A percentile compares a stretch with the other conserved stretches of the same genome.
Conservation (phyloP, 2,329 filamentous ascomycete species). For the Colletotrichum theobromicola region DNA sequence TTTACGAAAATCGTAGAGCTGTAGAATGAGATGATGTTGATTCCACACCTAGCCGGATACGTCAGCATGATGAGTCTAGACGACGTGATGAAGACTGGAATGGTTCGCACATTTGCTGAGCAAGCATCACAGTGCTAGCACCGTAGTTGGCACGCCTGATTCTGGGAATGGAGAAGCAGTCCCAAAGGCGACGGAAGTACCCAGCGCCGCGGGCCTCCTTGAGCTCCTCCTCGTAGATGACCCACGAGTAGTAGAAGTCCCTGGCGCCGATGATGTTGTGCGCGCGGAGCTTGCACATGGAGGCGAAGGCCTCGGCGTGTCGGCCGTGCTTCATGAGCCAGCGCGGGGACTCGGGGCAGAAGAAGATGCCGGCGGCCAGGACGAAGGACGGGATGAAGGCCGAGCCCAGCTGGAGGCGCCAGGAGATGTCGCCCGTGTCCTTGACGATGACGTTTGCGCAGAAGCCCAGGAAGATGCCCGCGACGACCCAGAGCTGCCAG, state of each 20-base stretch:
- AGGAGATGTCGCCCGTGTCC: conserved; percentile 56
- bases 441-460: conserved; percentile 59
- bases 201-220: conserved; percentile 29
- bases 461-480: conserved; percentile 54
- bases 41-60: conserved; percentile 35
- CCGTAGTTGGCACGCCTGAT: conserved; percentile 75
- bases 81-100: background rate
- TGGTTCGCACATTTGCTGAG: conserved; percentile 68
- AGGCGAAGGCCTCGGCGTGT: conserved; percentile 59
- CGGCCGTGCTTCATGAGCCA: conserved; percentile 59
- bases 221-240: conserved; percentile 41
- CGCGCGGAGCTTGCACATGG: conserved; percentile 48
- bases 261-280: conserved; percentile 39
- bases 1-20: conserved; percentile 67
- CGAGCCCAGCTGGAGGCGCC: conserved; percentile 68
- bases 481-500: conserved; percentile 32
- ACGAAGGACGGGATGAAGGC: conserved; percentile 61
- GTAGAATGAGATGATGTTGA: conserved; percentile 81
- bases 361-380: conserved; percentile 59
- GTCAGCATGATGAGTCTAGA: background rate
- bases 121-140: conserved; percentile 80
- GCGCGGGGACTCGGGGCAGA: conserved; percentile 51
- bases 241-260: conserved; percentile 46
- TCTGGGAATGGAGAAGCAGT: conserved; percentile 72
- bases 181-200: conserved; percentile 41